These are phyloP conservation scores for Phytophthora niederhauseri DNA, from an alignment of 352 stramenopile genomes.

Conservation along the genomic window DNA sequence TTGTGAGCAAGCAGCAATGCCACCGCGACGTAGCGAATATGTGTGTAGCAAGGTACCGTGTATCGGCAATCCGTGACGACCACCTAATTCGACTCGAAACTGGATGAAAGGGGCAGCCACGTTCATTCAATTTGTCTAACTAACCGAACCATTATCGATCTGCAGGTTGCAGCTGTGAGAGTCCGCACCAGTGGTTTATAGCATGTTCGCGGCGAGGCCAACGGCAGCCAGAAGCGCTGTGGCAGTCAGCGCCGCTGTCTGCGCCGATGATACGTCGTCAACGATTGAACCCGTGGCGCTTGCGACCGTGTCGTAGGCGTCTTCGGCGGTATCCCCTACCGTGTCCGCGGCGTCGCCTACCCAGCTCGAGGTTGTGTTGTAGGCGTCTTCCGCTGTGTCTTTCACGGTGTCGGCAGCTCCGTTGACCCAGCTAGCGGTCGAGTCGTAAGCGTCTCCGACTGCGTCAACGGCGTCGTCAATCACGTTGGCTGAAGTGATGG, in stretches of 20 bases:
- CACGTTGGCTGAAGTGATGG: slow-evolving; percentile 16
- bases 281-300: slow-evolving; percentile 31
- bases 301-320: slow-evolving; percentile 24
- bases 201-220: slow-evolving; percentile 11
- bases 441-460: neutral
- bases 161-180: neutral
- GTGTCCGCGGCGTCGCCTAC: neutral
- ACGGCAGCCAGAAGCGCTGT: slow-evolving; percentile 6
- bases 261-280: slow-evolving; percentile 29
- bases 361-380: neutral
- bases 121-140: neutral
- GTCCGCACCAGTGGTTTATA: slow-evolving; percentile 8
- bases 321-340: slow-evolving; percentile 11
- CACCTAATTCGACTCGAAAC: neutral
- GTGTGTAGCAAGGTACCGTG: neutral
- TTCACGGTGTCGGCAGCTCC: slow-evolving; percentile 13
- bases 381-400: neutral
- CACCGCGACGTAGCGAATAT: neutral
- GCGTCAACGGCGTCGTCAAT: slow-evolving; percentile 14
- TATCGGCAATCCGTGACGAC: neutral
- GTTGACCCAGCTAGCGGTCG: neutral
- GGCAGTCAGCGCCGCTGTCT: slow-evolving; percentile 11
- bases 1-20: neutral
- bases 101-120: too few relatives aligned
- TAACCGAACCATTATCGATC: too few relatives aligned